Evolutionary conservation across 2,329 filamentous ascomycete genomes (phyloP), one percentile per base, ranked within the genome.

Genomic region (Diplodia mutila): DNA sequence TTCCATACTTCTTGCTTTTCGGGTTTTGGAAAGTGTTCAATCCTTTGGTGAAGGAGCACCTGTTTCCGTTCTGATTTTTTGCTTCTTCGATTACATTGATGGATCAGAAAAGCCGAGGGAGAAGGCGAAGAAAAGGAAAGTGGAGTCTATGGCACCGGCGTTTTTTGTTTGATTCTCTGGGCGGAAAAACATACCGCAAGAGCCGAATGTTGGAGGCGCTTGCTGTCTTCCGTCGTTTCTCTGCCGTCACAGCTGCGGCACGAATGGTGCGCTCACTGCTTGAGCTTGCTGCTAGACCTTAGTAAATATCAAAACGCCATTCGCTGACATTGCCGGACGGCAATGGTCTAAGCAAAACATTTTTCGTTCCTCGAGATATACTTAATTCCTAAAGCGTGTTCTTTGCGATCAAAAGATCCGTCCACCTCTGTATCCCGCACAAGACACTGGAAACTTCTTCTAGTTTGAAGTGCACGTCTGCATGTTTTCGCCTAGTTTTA

Each of bases 191-290:
- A 63, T 63, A 63, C 39, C 32, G 46, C 59, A 46, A 48, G 59
- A 27, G 59, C 34, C 59, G 16, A 42, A 21, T 32, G 46, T 46
- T 51, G 29, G 59, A 21, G 23, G 59, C 21, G 27, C 46, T 67
- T 69, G 70, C 73, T 70, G 69, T 73, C 48, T 70, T 67, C 70
- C 71, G 69, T 57, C 67, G 68, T 69, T 70, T 68, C 68, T 70
- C 72, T 67, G 69, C 66, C 70, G 69, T 69, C 68, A 67, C 65
- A 68, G 63, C 69, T 65, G 69, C 69, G 42, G 68, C 67, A 70
- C 61, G 64, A 71, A 16, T 25, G 52, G 37, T 23, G 64, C 18
- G 42, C 42, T 42, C 39, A 25, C 25, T 46, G 25, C 8, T 61
- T 46, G 37, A 61, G 42, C 52, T 27, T 46, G 48, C 42, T 34